These are phyloP conservation scores for Pyrenophora graminea DNA, from an alignment of 2,329 filamentous ascomycete genomes.

Conservation along the genomic window DNA sequence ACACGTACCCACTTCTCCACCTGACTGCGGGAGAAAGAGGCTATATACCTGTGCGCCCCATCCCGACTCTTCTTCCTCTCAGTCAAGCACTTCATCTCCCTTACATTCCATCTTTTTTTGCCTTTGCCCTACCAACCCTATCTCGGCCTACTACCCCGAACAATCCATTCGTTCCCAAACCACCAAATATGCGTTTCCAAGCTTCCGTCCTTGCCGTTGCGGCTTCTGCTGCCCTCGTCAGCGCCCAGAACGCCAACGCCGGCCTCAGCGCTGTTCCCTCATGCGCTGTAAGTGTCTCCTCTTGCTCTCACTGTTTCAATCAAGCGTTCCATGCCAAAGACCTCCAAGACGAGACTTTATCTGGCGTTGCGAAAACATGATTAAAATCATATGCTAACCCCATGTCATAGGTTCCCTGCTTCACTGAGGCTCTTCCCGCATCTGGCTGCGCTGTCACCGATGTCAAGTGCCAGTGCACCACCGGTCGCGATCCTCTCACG, in stretches of 20 bases:
- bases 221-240: conserved; percentile 32
- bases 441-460: conserved; percentile 56
- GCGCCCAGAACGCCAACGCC: conserved; percentile 22
- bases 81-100: background rate
- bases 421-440: conserved; percentile 52
- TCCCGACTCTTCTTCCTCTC: background rate
- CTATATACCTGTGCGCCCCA: background rate
- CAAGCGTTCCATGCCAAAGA: no score
- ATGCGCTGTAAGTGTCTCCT: conserved; percentile 40
- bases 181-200: conserved; percentile 39
- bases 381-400: background rate
- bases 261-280: conserved; percentile 32
- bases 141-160: background rate
- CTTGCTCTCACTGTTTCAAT: background rate
- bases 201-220: conserved; percentile 29
- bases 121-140: background rate
- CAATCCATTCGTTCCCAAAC: background rate
- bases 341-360: no score
- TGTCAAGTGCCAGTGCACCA: conserved; percentile 58
- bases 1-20: no score
- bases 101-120: background rate
- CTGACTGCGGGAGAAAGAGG: no score
- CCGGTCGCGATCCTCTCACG: conserved; percentile 42
- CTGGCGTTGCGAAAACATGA: background rate
- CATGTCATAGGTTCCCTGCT: conserved; percentile 50